These are phyloP conservation scores for Penicillium polonicum DNA, from an alignment of 2,329 filamentous ascomycete species.

Conservation along the genomic window DNA sequence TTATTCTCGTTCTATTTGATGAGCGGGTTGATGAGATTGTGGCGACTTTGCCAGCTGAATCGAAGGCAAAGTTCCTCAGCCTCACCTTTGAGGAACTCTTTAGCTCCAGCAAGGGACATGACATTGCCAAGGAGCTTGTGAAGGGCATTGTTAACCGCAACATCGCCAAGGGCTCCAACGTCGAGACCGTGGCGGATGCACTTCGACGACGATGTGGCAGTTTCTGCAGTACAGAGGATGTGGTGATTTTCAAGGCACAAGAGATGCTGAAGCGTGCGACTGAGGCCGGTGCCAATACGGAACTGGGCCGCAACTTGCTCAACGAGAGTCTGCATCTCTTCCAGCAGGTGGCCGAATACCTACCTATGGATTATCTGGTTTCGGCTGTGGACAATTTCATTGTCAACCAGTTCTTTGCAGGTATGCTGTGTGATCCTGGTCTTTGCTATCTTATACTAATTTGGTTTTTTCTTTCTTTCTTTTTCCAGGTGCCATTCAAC, in stretches of 20 bases:
- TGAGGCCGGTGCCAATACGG: slow-evolving; percentile 72
- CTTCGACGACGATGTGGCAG: slow-evolving; percentile 86
- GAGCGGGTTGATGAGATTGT: slow-evolving; percentile 90
- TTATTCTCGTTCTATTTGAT: slow-evolving; percentile 91
- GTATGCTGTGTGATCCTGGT: slow-evolving; percentile 29
- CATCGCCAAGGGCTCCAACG: slow-evolving; percentile 93
- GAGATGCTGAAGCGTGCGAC: slow-evolving; percentile 87
- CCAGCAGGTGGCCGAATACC: slow-evolving; percentile 78
- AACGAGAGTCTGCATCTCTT: slow-evolving; percentile 89
- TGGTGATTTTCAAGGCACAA: slow-evolving; percentile 97
- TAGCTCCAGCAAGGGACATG: slow-evolving; percentile 72
- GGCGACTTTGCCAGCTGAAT: slow-evolving; percentile 67
- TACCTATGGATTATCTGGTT: slow-evolving; percentile 77
- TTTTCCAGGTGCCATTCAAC: slow-evolving; percentile 69
- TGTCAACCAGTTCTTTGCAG: slow-evolving; percentile 82
- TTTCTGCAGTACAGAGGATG: slow-evolving; percentile 96
- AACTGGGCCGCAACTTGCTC: slow-evolving; percentile 72
- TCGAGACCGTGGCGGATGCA: slow-evolving; percentile 96
- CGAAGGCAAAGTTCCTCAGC: slow-evolving; percentile 67
- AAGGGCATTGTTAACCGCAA: slow-evolving; percentile 98
- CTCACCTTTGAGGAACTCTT: slow-evolving; percentile 90
- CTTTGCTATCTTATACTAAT: slow-evolving; percentile 6
- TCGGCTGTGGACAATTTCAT: slow-evolving; percentile 78
- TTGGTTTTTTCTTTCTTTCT: not conserved
- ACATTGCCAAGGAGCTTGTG: slow-evolving; percentile 88